Evolutionary conservation across 495 filamentous ascomycete genomes (phyloP).

Genomic region (Aspergillus mulundensis): DNA sequence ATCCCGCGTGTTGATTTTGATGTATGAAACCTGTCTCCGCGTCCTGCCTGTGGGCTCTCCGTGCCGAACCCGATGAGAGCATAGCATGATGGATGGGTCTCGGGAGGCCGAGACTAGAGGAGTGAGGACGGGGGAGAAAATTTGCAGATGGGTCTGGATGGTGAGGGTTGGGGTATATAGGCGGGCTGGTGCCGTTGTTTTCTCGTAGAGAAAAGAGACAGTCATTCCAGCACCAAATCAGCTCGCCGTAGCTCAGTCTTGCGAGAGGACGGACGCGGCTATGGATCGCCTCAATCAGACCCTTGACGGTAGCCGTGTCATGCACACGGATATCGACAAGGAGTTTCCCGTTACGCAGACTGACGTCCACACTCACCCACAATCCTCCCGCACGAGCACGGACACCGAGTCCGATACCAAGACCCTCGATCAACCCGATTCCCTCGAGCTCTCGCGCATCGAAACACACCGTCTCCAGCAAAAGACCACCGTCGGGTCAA

Average conservation of each 20-base stretch:
- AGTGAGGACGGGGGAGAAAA: background rate
- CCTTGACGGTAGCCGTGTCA: background rate
- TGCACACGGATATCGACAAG: background rate
- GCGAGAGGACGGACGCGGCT: no score
- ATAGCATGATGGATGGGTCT: background rate
- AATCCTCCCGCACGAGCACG: background rate
- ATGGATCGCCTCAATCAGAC: slow-evolving; percentile 11
- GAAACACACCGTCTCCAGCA: slow-evolving; percentile 27
- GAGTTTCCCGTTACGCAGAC: background rate
- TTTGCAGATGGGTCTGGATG: background rate
- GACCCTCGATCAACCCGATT: slow-evolving; percentile 16
- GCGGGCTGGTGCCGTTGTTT: background rate
- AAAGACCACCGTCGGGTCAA: slow-evolving; percentile 25
- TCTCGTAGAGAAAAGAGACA: background rate
- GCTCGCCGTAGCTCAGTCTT: background rate
- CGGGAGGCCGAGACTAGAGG: slow-evolving; percentile 4
- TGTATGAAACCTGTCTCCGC: background rate
- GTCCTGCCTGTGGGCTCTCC: background rate
- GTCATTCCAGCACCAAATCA: background rate
- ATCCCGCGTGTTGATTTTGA: background rate
- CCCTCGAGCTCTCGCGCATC: slow-evolving; percentile 23
- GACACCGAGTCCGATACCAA: slow-evolving; percentile 1
- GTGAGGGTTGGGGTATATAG: background rate
- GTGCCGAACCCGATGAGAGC: background rate
- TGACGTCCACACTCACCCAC: background rate